Evolutionary conservation across 306 rosid species (phyloP).

Genomic region (Herpetospermum pedunculosum): DNA sequence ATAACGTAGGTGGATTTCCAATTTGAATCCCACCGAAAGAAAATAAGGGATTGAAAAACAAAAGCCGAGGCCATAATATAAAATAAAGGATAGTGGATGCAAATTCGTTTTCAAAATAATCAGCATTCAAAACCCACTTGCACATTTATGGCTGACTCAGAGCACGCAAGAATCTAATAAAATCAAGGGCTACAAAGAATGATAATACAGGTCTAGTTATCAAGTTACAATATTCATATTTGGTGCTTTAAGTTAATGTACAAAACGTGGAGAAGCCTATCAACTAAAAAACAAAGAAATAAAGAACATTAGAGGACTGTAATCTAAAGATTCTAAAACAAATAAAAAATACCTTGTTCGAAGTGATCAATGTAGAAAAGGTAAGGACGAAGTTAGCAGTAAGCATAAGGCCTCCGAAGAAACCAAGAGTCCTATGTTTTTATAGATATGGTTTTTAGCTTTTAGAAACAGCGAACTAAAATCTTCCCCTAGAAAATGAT

Average conservation of each 20-base stretch:
- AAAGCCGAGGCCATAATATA: constrained; percentile 4
- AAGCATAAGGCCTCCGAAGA: background rate
- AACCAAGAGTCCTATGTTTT: background rate
- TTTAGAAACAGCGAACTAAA: background rate
- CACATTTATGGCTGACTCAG: constrained; percentile 6
- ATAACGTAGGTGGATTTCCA: constrained; percentile 9
- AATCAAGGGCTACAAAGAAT: background rate
- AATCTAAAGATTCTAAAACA: background rate
- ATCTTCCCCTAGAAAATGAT: background rate
- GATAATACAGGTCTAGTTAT: background rate
- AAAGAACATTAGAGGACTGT: background rate
- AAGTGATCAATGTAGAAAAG: background rate
- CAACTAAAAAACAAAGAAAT: background rate
- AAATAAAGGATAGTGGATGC: constrained; percentile 10
- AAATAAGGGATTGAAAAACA: background rate
- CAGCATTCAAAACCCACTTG: constrained; percentile 8
- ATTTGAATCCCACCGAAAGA: constrained; percentile 6
- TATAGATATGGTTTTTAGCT: background rate
- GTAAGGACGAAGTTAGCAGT: background rate
- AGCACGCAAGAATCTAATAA: constrained; percentile 9
- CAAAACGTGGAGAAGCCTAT: background rate
- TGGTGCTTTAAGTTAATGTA: constrained; percentile 6
- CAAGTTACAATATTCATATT: constrained; percentile 1
- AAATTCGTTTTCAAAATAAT: constrained; percentile 5
- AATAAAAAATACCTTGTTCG: background rate